Percentiles rank a stretch among this genome's conserved stretches.
These are phyloP conservation scores for Trypanosoma cruzi DNA, from an alignment of 208 protist genomes.

Conservation along the genomic window DNA sequence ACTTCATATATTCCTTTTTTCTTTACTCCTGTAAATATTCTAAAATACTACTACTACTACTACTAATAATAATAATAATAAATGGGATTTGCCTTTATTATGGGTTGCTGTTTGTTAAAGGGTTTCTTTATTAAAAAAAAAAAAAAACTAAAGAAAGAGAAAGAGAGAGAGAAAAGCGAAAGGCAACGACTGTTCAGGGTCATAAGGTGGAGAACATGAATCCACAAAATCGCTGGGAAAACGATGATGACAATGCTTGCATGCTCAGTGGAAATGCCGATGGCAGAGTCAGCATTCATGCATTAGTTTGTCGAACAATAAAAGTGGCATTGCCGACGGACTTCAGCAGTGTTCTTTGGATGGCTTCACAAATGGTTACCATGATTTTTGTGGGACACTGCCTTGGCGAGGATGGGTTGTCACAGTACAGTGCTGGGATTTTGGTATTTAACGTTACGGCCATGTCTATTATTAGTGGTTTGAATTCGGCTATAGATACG, in stretches of 20 bases:
- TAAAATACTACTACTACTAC: too few relatives aligned
- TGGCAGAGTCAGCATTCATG: background rate
- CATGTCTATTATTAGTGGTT: constrained; percentile 61
- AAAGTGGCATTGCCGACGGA: constrained; percentile 66
- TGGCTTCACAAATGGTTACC: constrained; percentile 67
- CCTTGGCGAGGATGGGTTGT: constrained; percentile 36
- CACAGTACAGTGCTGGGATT: constrained; percentile 65
- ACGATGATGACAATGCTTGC: background rate
- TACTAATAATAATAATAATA: too few relatives aligned
- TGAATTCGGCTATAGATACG: constrained; percentile 71
- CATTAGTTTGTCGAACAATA: constrained; percentile 35
- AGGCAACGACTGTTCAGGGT: background rate
- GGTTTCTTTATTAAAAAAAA: too few relatives aligned
- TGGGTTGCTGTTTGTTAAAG: too few relatives aligned
- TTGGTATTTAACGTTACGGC: constrained; percentile 72
- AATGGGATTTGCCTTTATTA: too few relatives aligned
- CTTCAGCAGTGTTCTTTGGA: constrained; percentile 60
- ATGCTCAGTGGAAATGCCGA: background rate
- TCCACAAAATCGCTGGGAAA: background rate
- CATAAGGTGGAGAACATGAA: background rate
- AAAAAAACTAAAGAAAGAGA: background rate
- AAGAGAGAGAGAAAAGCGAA: background rate
- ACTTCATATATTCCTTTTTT: too few relatives aligned
- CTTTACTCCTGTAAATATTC: too few relatives aligned
- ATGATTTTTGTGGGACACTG: constrained; percentile 52